Evolutionary conservation across 2,329 filamentous ascomycete species (phyloP).

Genomic region (Simplicillium sp.): DNA sequence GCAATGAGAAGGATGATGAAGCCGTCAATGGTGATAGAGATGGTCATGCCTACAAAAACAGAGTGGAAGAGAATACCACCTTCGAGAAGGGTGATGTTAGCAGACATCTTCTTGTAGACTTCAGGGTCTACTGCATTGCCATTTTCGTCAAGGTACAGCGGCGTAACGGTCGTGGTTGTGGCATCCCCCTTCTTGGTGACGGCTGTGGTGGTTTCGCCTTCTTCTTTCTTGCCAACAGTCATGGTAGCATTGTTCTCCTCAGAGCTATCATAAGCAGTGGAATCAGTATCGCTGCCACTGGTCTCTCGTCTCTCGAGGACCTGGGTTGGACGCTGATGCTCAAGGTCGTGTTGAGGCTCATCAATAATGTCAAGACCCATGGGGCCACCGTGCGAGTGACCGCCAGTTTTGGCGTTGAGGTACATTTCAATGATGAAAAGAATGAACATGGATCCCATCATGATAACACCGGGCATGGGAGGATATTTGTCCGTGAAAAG

Average conservation of each 20-base stretch:
- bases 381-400: constrained; percentile 48
- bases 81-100: constrained; percentile 68
- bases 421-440: constrained; percentile 56
- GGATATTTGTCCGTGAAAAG: constrained; percentile 51
- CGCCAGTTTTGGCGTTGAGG: constrained; percentile 48
- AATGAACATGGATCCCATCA: constrained; percentile 52
- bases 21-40: constrained; percentile 58
- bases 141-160: constrained; percentile 31
- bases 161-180: constrained; percentile 14
- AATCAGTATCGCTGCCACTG: neutral
- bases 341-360: constrained; percentile 5
- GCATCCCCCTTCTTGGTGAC: neutral
- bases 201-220: neutral
- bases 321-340: constrained; percentile 2
- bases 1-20: constrained; percentile 59
- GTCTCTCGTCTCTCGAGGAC: neutral
- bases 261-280: neutral
- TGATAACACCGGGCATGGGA: constrained; percentile 54
- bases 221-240: neutral
- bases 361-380: constrained; percentile 23
- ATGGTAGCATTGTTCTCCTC: neutral
- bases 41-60: constrained; percentile 65
- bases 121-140: constrained; percentile 32
- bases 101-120: constrained; percentile 51
- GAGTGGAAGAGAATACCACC: constrained; percentile 73